Evolutionary conservation across 2,329 filamentous ascomycete genomes (phyloP).

Genomic region (Fusarium nisikadoi): DNA sequence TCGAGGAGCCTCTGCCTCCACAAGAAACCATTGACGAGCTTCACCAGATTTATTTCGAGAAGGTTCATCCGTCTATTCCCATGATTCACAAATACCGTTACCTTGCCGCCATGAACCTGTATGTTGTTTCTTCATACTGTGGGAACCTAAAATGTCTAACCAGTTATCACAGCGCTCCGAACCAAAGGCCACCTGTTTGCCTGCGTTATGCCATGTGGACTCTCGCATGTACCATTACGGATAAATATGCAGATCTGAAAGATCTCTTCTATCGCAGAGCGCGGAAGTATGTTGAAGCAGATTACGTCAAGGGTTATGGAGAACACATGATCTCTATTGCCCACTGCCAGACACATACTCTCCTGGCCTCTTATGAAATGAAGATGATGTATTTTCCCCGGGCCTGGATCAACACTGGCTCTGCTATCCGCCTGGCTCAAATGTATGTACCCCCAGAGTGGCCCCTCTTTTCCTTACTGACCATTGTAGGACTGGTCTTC

Average conservation of each 20-base stretch:
- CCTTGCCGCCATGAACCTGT: slow-evolving; percentile 86
- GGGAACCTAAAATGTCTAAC: slow-evolving; percentile 18
- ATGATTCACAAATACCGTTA: slow-evolving; percentile 93
- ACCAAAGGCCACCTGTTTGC: slow-evolving; percentile 85
- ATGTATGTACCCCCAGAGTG: slow-evolving; percentile 67
- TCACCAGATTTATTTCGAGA: slow-evolving; percentile 90
- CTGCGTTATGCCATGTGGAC: slow-evolving; percentile 96
- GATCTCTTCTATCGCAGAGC: slow-evolving; percentile 91
- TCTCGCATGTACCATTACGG: slow-evolving; percentile 84
- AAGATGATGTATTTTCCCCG: slow-evolving; percentile 97
- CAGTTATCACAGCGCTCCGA: slow-evolving; percentile 68
- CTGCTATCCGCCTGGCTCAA: slow-evolving; percentile 81
- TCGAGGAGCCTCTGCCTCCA: slow-evolving; percentile 68
- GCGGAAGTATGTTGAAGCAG: slow-evolving; percentile 88
- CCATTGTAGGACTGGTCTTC: slow-evolving; percentile 83
- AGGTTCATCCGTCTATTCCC: slow-evolving; percentile 84
- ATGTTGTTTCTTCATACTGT: slow-evolving; percentile 45
- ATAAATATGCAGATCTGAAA: slow-evolving; percentile 82
- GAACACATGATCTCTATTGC: slow-evolving; percentile 87
- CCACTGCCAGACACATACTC: slow-evolving; percentile 85
- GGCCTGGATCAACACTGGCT: slow-evolving; percentile 92
- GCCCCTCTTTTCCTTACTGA: slow-evolving; percentile 21
- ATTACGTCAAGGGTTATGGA: slow-evolving; percentile 92
- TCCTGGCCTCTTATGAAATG: slow-evolving; percentile 89
- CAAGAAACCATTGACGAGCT: slow-evolving; percentile 82